phyloP scores from a whole-genome alignment of 148 eudicot genomes.

The Polygonum maritimum region DNA sequence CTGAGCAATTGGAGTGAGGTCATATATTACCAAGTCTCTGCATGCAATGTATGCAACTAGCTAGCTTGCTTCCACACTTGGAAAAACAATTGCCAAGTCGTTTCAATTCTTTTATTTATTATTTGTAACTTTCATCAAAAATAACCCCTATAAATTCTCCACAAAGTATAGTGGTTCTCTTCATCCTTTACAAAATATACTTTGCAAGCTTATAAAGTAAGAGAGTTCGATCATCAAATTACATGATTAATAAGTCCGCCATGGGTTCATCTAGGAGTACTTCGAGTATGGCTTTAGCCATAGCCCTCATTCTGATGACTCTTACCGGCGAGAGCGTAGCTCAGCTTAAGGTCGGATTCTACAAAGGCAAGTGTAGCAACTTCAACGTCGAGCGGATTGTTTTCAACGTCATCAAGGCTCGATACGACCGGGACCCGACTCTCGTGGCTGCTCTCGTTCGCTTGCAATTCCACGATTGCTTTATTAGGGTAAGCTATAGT shows the following conservation, averaged over 20 bases:
- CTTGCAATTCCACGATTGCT: slow-evolving; percentile 49
- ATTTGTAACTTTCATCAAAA: neutral
- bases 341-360: slow-evolving; percentile 28
- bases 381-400: slow-evolving; percentile 35
- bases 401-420: slow-evolving; percentile 7
- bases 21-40: neutral
- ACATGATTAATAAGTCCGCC: neutral
- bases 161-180: neutral
- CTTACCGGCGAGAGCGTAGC: slow-evolving; percentile 19
- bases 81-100: neutral
- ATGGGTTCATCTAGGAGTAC: neutral
- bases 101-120: neutral
- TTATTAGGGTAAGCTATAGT: slow-evolving; percentile 29
- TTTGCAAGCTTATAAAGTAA: neutral
- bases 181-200: neutral
- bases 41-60: neutral
- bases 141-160: neutral
- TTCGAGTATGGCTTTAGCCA: slow-evolving; percentile 3
- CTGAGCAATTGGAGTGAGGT: neutral
- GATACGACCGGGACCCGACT: slow-evolving; percentile 11
- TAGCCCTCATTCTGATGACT: slow-evolving; percentile 24
- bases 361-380: slow-evolving; percentile 26
- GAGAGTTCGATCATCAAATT: neutral
- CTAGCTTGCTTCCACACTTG: neutral
- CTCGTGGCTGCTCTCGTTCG: slow-evolving; percentile 31